Evolutionary conservation across 2,329 filamentous ascomycete species (phyloP), one percentile per base, ranked within the genome.

Genomic region (Fusarium sp.): DNA sequence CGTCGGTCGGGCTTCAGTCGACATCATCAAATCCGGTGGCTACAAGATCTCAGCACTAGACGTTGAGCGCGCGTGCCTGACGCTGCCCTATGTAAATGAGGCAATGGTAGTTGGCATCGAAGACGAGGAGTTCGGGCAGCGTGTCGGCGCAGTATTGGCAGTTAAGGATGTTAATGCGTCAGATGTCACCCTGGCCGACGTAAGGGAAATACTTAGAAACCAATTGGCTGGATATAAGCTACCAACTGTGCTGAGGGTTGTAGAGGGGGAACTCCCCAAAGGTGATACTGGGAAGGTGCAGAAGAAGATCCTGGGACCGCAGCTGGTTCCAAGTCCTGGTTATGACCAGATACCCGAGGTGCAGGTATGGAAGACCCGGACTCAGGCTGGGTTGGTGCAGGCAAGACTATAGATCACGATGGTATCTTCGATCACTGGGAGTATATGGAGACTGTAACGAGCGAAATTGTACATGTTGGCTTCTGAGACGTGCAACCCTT

Each of bases 11-110:
- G 51, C 51, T 25, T 54, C 51, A n/a, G 51, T 54, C 21, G 51
- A 54, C 12, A 54, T 54, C 3, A 54, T 54, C 19, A 54, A 54
- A 7, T 54, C 51, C 4, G 51, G 51, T 12, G 51, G 51, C 1
- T 54, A 54, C 4, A 54, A 54, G 11, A 43, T 54, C 25, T 54
- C 51, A 18, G 39, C 51, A 6, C 16, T 54, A 11, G 51, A 54
- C 14, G 21, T 54, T n/a, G 51, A 54, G 26, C 39, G 51, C 4
- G 51, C 25, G 1, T 44, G 25, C 14, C 39, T 54, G 11, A 23
- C 26, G 3, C 51, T 54, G 7, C 37, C 37, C 2, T 54, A 44
- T 3, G 39, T 54, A 7, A 44, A 54, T 7, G 51, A 54, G 16
- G 51, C 51, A 6, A 54, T 54, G 37, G 51, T 54, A 2, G 26